Evolutionary conservation across 75 land plant genomes (phyloP).

Genomic region (Sequoia sempervirens): DNA sequence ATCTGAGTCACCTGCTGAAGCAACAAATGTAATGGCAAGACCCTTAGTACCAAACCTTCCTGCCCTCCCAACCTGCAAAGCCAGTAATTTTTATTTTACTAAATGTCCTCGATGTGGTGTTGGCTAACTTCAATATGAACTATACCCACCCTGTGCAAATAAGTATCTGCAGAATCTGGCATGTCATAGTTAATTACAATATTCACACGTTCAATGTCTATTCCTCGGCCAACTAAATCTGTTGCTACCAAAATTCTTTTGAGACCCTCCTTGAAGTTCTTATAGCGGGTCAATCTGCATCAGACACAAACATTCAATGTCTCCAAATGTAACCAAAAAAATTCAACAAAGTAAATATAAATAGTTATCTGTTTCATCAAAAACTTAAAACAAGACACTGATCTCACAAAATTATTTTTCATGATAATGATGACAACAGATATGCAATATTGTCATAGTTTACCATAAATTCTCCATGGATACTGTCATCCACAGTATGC

Average conservation of each 20-base stretch:
- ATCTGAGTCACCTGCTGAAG: slow-evolving; percentile 39
- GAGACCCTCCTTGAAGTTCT: slow-evolving; percentile 52
- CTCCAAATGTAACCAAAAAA: not conserved
- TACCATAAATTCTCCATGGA: not conserved
- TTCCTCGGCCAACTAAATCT: slow-evolving; percentile 48
- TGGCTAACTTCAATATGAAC: not conserved
- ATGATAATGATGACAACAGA: not conserved
- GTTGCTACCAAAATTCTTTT: slow-evolving; percentile 51
- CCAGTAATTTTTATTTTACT: not conserved
- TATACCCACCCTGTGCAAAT: slow-evolving; percentile 41
- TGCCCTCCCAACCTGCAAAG: slow-evolving; percentile 43
- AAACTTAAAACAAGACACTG: not conserved
- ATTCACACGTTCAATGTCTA: slow-evolving; percentile 54
- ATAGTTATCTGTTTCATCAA: not conserved
- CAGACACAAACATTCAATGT: not conserved
- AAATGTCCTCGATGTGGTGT: not conserved
- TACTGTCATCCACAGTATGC: not conserved
- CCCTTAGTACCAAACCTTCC: slow-evolving; percentile 53
- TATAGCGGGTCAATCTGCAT: slow-evolving; percentile 39
- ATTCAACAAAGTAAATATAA: not conserved
- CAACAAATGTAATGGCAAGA: slow-evolving; percentile 48
- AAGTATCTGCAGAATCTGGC: slow-evolving; percentile 54
- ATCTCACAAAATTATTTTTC: not conserved
- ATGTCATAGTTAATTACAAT: slow-evolving; percentile 57
- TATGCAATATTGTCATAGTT: not conserved